Evolutionary conservation across 2,329 filamentous ascomycete genomes (phyloP), one percentile per base, ranked within the genome.

Genomic region (Colletotrichum sp.): DNA sequence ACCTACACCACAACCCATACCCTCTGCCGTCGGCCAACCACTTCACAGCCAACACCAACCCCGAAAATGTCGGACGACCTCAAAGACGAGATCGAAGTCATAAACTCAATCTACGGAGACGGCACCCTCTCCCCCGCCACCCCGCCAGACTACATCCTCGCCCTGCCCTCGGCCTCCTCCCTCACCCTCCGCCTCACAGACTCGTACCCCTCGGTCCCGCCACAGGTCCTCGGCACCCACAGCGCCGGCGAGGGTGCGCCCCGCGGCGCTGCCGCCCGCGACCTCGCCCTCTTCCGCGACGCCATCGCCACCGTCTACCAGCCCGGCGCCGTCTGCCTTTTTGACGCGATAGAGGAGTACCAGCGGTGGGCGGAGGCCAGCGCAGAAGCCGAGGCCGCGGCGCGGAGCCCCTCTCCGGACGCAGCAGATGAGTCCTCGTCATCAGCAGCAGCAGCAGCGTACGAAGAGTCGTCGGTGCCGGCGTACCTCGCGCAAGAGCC

Each of bases 281-380:
- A 95, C 66, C 88, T 96, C n/a, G 89, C 91, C 4, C 85, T 94
- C 4, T 93, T 97, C 73, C 88, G 92, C 34, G 88, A 92, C 43
- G 92, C 93, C 0, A 85, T 98, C 36, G 88, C 87, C 1, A 87
- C 88, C n/a, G 89, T 94, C 6, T 98, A 93, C 83, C 88, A 90
- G 68, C 90, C 92, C 0, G 96, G 95, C 0, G 90, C 92, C 68
- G 95, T 98, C 27, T 98, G 96, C 80, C 87, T 99, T 5, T 99
- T 96, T 80, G 96, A 98, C 82, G 90, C 97, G n/a, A 89, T 98
- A 48, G 96, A 98, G 80, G 93, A 94, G 80, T 86, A 94, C 60
- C 67, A 74, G 30, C 75, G 77, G 66, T 76, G 74, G 22, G 80
- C 77, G 9, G 78, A 70, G 28, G 76, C 52, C 18, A 70, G 73